Base-by-base conservation (phyloP, 129 eudicot species). In the Lactuca saligna region DNA sequence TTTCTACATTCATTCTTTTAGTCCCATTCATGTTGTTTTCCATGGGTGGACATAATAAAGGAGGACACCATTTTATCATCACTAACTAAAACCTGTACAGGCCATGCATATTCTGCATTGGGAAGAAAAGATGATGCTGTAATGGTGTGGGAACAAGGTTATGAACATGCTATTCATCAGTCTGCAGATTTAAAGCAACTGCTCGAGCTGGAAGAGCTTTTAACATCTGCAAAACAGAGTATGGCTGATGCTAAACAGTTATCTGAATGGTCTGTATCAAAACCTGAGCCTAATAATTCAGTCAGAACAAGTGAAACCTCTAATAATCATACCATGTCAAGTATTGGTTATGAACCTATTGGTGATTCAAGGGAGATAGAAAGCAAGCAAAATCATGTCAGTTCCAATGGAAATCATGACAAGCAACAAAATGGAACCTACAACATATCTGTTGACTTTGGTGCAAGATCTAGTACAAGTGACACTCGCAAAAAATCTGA, bases 171-270 rank as follows among this genome's bases (percentile, higher is more conserved):
- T 77, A 82, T 87, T 73, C 55, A 65, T 25, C 90, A 89, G 76
- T 77, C 95, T 66, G 68, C 95, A 25, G 97, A 93, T 89, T 69
- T 93, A 72, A 93, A 89, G 83, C 97, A 82, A 66, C 75, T 93
- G 76, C 76, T 93, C 68, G 99, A 93, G 81, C 75, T 93, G 78
- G 97, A 89, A 83, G 95, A 89, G 80, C 97, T 93, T 74, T 63
- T 93, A 69, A 72, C 77, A 67, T 57, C 62, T 63, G 87, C 81
- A 50, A 89, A 85, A 65, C 72, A 80, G 77, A 82, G 80, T 72
- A 74, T 58, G 67, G 37, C 81, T 69, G 77, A 80, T 73, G 53
- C 64, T 63, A 33, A 57, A 60, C 80, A 80, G 61, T 63, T 75
- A 33, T 71, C 87, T 68, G 82, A 66, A 41, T 74, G 65, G 61